These are phyloP conservation scores for Tolypocladium guangdongense DNA, from an alignment of 2,329 filamentous ascomycete species.

Conservation along the genomic window DNA sequence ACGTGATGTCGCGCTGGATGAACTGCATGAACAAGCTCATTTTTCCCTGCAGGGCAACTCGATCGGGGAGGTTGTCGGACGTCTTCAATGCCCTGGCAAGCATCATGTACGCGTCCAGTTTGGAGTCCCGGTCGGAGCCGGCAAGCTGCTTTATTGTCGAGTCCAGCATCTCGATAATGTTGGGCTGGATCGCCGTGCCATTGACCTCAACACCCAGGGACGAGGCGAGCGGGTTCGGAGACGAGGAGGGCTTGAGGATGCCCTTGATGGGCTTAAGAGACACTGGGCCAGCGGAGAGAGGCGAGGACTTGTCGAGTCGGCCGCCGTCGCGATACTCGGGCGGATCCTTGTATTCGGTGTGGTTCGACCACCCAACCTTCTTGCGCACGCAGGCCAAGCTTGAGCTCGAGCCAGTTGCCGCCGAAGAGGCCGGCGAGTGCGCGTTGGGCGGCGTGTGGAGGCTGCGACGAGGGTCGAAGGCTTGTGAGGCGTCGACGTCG, in stretches of 20 bases:
- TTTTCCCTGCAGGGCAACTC: conserved; percentile 61
- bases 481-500: conserved; percentile 25
- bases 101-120: conserved; percentile 78
- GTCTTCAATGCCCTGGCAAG: conserved; percentile 65
- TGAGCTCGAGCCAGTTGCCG: conserved; percentile 28
- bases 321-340: conserved; percentile 31
- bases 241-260: conserved; percentile 67
- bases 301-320: conserved; percentile 26
- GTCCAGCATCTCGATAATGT: conserved; percentile 71
- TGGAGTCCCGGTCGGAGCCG: conserved; percentile 58
- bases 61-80: conserved; percentile 72
- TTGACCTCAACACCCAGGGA: conserved; percentile 30
- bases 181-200: conserved; percentile 29
- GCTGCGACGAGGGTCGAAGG: conserved; percentile 24
- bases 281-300: conserved; percentile 26
- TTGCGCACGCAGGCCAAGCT: conserved; percentile 37
- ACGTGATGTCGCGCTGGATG: conserved; percentile 69
- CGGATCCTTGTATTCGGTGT: conserved; percentile 46
- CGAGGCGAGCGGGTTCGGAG: conserved; percentile 32
- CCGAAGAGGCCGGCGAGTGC: conserved; percentile 31
- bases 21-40: conserved; percentile 70
- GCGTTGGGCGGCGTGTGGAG: conserved; percentile 41
- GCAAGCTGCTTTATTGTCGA: conserved; percentile 75
- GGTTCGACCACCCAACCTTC: conserved; percentile 45
- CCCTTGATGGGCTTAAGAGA: conserved; percentile 41